A percentile compares a stretch with the other conserved stretches of the same genome.
Evolutionary conservation across 257 asterid species (phyloP).

Genomic region (Linderniella brevidens): DNA sequence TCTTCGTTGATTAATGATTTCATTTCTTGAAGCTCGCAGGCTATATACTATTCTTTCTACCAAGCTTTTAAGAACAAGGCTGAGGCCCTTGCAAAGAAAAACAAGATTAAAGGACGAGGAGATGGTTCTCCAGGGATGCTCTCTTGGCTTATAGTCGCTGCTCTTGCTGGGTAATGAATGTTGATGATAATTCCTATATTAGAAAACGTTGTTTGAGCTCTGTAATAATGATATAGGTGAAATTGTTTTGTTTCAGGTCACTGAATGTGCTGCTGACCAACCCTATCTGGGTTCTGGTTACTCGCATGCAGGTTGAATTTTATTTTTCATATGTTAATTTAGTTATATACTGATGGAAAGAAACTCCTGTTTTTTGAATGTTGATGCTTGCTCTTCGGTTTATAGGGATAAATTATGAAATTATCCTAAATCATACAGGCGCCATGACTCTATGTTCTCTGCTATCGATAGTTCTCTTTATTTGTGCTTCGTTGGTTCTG

Average conservation of each 20-base stretch:
- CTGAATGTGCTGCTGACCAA: conserved; percentile 65
- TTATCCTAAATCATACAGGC: too few relatives aligned
- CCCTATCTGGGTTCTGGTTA: conserved; percentile 92
- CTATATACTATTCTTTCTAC: conserved; percentile 73
- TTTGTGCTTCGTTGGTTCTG: too few relatives aligned
- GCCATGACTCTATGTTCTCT: conserved; percentile 2
- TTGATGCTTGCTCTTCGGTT: background rate
- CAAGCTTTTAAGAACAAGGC: conserved; percentile 89
- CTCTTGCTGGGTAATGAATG: conserved; percentile 63
- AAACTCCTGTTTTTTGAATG: conserved; percentile 2
- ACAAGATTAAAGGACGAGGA: conserved; percentile 45
- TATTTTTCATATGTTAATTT: background rate
- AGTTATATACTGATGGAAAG: background rate
- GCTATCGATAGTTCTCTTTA: background rate
- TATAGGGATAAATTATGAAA: too few relatives aligned
- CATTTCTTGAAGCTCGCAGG: conserved; percentile 33
- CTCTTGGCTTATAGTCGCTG: conserved; percentile 87
- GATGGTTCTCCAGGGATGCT: conserved; percentile 88
- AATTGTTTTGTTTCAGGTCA: conserved; percentile 28
- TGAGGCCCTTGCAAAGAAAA: conserved; percentile 46
- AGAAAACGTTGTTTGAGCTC: background rate
- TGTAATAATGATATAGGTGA: conserved; percentile 1
- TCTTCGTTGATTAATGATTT: conserved; percentile 7
- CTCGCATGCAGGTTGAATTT: conserved; percentile 77
- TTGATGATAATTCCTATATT: background rate